Conservation (phyloP, 805 yeast species). For the Starmerella powellii region DNA sequence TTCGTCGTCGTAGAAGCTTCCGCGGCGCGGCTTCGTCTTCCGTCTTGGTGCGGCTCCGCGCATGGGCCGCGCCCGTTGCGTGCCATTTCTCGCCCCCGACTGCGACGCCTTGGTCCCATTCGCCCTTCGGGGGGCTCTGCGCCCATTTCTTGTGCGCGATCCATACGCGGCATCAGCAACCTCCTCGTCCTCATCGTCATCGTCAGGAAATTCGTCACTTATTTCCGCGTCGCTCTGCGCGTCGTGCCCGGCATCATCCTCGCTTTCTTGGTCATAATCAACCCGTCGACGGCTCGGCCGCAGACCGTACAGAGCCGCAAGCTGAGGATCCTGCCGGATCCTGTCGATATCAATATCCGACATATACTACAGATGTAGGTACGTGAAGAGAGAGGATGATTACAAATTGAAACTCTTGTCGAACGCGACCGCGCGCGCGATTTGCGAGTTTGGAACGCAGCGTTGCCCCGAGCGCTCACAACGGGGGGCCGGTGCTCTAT, state of each 20-base stretch:
- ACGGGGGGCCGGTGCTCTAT: no score
- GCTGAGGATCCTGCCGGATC: constrained; percentile 20
- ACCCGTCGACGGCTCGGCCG: constrained; percentile 31
- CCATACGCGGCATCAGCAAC: constrained; percentile 16
- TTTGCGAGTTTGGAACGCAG: no score
- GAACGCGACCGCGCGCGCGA: neutral
- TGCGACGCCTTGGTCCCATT: neutral
- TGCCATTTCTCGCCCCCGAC: neutral
- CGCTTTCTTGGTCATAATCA: constrained; percentile 17
- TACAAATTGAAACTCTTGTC: neutral
- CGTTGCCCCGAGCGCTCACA: no score
- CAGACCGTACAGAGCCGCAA: constrained; percentile 34
- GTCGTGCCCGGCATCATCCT: constrained; percentile 9
- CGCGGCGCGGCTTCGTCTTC: constrained; percentile 8
- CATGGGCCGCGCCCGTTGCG: constrained; percentile 3
- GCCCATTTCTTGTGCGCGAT: neutral
- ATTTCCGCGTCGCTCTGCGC: constrained; percentile 13
- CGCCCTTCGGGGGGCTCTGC: neutral
- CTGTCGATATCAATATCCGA: constrained; percentile 19
- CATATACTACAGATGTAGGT: constrained; percentile 5
- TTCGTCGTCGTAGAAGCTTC: constrained; percentile 22
- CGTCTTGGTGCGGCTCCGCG: constrained; percentile 1
- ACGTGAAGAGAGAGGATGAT: constrained; percentile 5
- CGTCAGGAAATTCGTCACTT: constrained; percentile 11
- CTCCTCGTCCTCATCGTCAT: constrained; percentile 4